Conservation (phyloP, 257 asterid species). For the Ocimum tenuiflorum region DNA sequence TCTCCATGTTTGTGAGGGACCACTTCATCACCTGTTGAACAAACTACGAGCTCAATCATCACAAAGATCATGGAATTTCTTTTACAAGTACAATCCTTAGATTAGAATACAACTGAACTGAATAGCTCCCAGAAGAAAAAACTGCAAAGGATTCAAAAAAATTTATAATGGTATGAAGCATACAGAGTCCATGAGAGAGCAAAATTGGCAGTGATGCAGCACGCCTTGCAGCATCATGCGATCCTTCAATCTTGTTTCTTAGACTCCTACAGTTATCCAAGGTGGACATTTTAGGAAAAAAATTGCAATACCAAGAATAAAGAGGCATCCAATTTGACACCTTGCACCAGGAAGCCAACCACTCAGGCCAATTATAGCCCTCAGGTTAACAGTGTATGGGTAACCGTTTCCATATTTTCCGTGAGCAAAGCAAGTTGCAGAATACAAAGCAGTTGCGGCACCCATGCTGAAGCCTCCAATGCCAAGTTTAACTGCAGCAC, state of each 20-base stretch:
- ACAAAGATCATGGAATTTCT: too few species aligned
- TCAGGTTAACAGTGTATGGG: slow-evolving; percentile 66
- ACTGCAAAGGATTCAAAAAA: too few species aligned
- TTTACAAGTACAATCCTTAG: background rate
- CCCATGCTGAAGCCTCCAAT: slow-evolving; percentile 99
- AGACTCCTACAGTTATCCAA: slow-evolving; percentile 43
- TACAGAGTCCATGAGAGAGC: slow-evolving; percentile 86
- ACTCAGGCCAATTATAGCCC: slow-evolving; percentile 77
- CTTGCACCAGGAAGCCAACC: slow-evolving; percentile 98
- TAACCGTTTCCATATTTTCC: slow-evolving; percentile 77
- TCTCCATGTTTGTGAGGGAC: slow-evolving; percentile 73
- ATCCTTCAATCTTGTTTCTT: slow-evolving; percentile 71
- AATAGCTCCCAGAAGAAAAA: too few species aligned
- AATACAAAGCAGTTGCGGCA: slow-evolving; percentile 81
- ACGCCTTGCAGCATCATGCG: slow-evolving; percentile 75
- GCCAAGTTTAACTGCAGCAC: slow-evolving; percentile 74
- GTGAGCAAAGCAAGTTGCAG: slow-evolving; percentile 83
- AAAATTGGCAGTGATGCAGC: slow-evolving; percentile 88
- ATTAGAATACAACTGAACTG: too few species aligned
- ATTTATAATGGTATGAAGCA: slow-evolving; percentile 13
- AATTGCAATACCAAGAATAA: too few species aligned
- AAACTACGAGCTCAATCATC: slow-evolving; percentile 16
- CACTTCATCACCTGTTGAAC: slow-evolving; percentile 65
- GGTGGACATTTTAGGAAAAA: background rate
- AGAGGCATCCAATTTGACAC: slow-evolving; percentile 22